phyloP scores from a whole-genome alignment of 1,284 basidiomycete species.

The Takashimella koratensis region DNA sequence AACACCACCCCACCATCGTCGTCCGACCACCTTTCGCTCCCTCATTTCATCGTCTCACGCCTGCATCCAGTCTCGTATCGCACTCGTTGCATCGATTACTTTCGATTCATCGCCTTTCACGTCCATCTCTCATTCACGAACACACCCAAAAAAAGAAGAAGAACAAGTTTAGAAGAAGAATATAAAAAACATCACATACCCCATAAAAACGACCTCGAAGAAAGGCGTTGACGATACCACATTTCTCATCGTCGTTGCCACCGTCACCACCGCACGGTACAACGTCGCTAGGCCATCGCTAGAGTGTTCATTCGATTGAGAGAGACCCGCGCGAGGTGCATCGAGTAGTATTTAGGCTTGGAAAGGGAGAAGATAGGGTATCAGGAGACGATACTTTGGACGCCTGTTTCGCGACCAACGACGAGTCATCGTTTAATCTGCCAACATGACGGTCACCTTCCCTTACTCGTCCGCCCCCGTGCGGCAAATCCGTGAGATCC shows the following conservation, averaged over 20 bases:
- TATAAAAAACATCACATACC: not conserved
- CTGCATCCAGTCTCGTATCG: not conserved
- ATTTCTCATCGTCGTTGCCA: not conserved
- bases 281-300: not conserved
- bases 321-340: not conserved
- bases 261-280: not conserved
- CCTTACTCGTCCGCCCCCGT: constrained; percentile 87
- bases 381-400: no score
- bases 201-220: not conserved
- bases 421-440: not conserved
- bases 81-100: not conserved
- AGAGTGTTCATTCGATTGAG: not conserved
- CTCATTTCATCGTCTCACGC: no score
- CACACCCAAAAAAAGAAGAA: not conserved
- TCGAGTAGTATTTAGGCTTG: not conserved
- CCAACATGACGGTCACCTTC: constrained; percentile 49
- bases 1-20: not conserved
- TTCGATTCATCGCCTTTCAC: not conserved
- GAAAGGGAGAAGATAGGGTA: not conserved
- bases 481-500: constrained; percentile 93
- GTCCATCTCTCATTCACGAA: not conserved
- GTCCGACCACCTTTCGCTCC: not conserved
- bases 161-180: not conserved
- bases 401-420: not conserved
- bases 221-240: not conserved